Base-by-base conservation (phyloP, 805 yeast species). In the Spencermartinsiella europaea region DNA sequence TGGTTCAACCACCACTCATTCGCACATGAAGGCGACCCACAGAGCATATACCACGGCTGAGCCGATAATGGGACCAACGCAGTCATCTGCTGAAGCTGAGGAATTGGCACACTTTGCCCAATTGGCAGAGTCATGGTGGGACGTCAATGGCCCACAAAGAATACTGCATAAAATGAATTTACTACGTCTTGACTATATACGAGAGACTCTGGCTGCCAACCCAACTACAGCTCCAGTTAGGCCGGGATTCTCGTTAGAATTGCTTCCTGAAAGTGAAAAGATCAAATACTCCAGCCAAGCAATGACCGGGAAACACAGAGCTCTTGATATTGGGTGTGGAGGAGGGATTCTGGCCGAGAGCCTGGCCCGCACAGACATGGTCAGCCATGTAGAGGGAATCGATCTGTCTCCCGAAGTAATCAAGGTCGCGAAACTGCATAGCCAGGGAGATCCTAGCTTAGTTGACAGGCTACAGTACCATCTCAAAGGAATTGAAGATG, bases 81-180 rank as follows among this genome's bases (percentile, higher is more conserved):
- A 16, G 17, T 44, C 52, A 7, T 46, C 54, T n/a, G 52, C 57
- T 8, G 50, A 52, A 53, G 62, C 54, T 5, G 79, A 80, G 4
- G 98, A 91, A 61, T 72, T 82, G 63, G 66, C 75, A 7, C 98
- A 93, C 65, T 93, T 93, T 66, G 80, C 85, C 56, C 78, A 82
- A 28, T 71, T 93, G 38, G 99, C 99, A 1, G 72, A 83, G n/a
- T 67, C 87, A n/a, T 93, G 99, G 99, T 93, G 99, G 99, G 96
- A 93, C 57, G 80, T 85, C 12, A 68, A 81, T 53, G 99, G 99
- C 0, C 84, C 97, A 1, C 98, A 93, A 62, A 71, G 99, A 34
- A 86, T 93, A 46, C 74, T 93, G 37, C 98, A 93, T 67, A 85
- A 89, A 67, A 91, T 93, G 99, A 93, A 93, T 63, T 70, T 87